Evolutionary conservation across 2,329 filamentous ascomycete species (phyloP).

Genomic region (Fusarium sp.): DNA sequence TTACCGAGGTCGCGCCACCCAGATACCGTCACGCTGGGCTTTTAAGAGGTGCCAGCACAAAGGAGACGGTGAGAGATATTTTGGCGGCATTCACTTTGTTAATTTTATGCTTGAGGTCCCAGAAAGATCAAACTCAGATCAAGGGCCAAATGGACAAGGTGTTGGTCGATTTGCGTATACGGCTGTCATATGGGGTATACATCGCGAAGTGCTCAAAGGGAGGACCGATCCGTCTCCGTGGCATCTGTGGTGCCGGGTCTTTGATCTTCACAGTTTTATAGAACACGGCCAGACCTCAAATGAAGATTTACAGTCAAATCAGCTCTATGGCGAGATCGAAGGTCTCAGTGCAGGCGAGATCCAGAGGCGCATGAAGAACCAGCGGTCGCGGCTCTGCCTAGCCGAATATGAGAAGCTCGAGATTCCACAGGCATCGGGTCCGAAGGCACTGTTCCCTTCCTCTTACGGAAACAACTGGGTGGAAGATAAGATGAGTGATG

Average conservation of each 20-base stretch:
- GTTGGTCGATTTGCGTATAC: neutral
- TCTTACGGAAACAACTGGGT: slow-evolving; percentile 2
- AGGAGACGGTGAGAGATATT: neutral
- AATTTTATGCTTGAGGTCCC: neutral
- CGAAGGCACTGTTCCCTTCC: slow-evolving; percentile 28
- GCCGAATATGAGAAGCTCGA: neutral
- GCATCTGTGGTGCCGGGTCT: slow-evolving; percentile 36
- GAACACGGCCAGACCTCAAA: neutral
- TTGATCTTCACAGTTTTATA: slow-evolving; percentile 23
- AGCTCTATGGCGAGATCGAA: slow-evolving; percentile 9
- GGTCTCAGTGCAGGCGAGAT: slow-evolving; percentile 20
- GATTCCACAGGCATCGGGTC: neutral
- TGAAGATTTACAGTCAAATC: neutral
- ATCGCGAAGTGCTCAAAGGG: neutral
- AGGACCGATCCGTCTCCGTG: neutral
- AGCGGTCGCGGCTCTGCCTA: slow-evolving; percentile 18
- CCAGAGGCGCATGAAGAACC: slow-evolving; percentile 13
- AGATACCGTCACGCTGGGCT: slow-evolving; percentile 32
- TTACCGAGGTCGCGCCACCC: slow-evolving; percentile 18
- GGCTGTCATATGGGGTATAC: slow-evolving; percentile 36
- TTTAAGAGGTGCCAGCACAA: slow-evolving; percentile 22
- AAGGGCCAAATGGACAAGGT: neutral
- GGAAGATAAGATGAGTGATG: slow-evolving; percentile 5
- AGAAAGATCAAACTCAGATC: too few relatives aligned
- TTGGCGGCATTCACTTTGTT: slow-evolving; percentile 38